Conservation (phyloP, 2,329 filamentous ascomycete genomes). For the Cryphonectria nitschkei region DNA sequence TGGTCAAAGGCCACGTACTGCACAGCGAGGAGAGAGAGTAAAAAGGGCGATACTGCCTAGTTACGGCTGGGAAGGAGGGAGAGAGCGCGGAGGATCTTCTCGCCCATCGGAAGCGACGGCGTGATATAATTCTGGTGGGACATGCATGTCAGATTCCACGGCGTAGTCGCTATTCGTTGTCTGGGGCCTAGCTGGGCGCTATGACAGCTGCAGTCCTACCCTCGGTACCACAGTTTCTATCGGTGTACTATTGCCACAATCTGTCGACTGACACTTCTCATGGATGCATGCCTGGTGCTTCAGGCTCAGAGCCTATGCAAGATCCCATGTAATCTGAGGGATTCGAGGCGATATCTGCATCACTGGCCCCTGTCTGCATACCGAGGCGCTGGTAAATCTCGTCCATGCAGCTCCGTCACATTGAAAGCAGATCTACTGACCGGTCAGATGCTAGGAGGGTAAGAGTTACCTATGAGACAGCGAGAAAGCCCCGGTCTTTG, state of each 20-base stretch:
- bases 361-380: no score
- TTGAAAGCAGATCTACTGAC: background rate
- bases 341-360: background rate
- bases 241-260: background rate
- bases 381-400: background rate
- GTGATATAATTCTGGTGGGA: background rate
- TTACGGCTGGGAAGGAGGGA: background rate
- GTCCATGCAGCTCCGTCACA: background rate
- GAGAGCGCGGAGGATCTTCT: background rate
- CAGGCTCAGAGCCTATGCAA: no score
- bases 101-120: background rate
- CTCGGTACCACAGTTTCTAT: background rate
- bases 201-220: conserved; percentile 4
- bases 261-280: background rate
- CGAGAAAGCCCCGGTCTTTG: no score
- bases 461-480: no score
- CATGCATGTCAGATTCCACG: background rate
- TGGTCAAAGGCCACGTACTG: background rate
- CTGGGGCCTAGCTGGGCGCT: background rate
- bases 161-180: background rate
- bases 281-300: background rate
- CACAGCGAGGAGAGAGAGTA: background rate
- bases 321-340: background rate
- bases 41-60: background rate
- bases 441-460: background rate